Evolutionary conservation across 2,329 filamentous ascomycete genomes (phyloP).

Genomic region (Fusarium pseudonygamai): DNA sequence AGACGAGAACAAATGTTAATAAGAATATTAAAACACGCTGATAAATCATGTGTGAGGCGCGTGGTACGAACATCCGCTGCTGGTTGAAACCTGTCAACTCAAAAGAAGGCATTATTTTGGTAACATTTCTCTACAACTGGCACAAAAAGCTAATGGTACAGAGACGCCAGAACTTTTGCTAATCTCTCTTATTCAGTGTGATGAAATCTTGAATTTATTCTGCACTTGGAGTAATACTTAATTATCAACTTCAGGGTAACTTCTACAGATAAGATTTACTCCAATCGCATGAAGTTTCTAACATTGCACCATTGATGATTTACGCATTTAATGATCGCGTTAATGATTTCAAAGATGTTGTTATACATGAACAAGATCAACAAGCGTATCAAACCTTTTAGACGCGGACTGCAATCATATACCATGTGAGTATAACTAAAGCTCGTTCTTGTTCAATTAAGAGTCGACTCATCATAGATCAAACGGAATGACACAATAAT

Average conservation of each 20-base stretch:
- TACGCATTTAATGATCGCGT: neutral
- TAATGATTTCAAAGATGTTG: fast-evolving
- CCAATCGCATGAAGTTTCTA: fast-evolving
- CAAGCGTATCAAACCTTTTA: neutral
- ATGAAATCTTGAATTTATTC: too few relatives aligned
- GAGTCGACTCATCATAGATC: neutral
- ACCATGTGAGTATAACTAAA: fast-evolving
- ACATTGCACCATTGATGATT: neutral
- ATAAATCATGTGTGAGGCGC: too few relatives aligned
- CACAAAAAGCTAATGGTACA: too few relatives aligned
- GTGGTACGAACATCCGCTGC: too few relatives aligned
- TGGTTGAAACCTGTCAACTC: too few relatives aligned
- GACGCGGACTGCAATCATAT: fast-evolving
- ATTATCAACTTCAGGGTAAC: neutral
- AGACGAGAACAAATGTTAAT: neutral
- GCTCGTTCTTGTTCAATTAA: too few relatives aligned
- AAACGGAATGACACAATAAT: fast-evolving
- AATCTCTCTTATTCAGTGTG: too few relatives aligned
- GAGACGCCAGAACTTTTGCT: too few relatives aligned
- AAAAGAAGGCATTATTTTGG: too few relatives aligned
- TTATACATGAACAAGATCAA: neutral
- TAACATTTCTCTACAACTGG: too few relatives aligned
- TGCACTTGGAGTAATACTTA: too few relatives aligned
- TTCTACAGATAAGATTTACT: neutral
- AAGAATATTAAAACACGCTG: too few relatives aligned